phyloP scores from a whole-genome alignment of 1,139 yeast species.

The Yamadazyma dushanensis region DNA sequence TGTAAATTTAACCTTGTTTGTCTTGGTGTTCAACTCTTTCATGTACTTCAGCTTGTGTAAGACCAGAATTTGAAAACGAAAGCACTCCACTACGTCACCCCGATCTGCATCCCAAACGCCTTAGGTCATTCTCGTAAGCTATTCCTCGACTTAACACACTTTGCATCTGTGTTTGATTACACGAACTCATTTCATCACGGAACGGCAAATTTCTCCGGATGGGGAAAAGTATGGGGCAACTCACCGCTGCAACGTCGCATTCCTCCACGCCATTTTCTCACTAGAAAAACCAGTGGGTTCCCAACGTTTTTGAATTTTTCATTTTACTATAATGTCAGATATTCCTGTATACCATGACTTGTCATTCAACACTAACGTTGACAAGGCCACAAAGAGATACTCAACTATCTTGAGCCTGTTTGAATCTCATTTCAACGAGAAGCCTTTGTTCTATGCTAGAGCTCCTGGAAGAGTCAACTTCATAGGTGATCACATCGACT shows the following conservation, averaged over 20 bases:
- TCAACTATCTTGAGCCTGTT: slow-evolving; percentile 22
- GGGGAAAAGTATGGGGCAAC: slow-evolving; percentile 4
- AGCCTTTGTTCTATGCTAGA: slow-evolving; percentile 51
- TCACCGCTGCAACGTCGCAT: slow-evolving; percentile 10
- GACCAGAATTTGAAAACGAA: no score
- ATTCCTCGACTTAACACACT: no score
- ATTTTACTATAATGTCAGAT: slow-evolving; percentile 6
- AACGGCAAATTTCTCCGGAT: slow-evolving; percentile 2
- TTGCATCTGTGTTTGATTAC: not conserved
- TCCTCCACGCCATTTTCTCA: slow-evolving; percentile 4
- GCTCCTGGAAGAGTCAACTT: slow-evolving; percentile 77
- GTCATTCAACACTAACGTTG: slow-evolving; percentile 34
- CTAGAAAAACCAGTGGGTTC: slow-evolving; percentile 1
- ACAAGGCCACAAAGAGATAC: slow-evolving; percentile 27
- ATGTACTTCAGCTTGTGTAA: no score
- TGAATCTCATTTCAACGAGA: slow-evolving; percentile 19
- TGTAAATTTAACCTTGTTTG: no score
- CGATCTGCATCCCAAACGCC: no score
- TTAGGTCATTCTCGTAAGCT: no score
- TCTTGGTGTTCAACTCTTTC: no score
- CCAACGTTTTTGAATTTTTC: slow-evolving; percentile 3
- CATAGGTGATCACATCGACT: slow-evolving; percentile 77
- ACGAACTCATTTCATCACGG: no score
- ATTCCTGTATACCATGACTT: slow-evolving; percentile 38
- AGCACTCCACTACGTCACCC: no score